Evolutionary conservation across 495 filamentous ascomycete genomes (phyloP).

Genomic region (Neurospora sp.): DNA sequence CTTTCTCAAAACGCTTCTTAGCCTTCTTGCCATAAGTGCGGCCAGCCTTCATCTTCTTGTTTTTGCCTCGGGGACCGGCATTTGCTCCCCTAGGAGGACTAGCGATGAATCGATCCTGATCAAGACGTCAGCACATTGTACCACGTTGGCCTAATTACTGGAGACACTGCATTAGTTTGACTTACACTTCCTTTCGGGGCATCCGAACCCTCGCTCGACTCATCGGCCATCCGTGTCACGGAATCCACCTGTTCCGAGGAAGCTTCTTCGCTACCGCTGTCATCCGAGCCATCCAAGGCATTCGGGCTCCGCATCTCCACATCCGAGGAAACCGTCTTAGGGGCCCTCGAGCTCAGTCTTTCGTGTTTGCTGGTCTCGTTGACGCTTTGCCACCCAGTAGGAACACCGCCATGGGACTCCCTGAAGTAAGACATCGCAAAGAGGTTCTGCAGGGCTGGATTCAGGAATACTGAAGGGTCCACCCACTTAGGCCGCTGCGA

Average conservation of each 20-base stretch:
- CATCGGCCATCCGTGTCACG: slow-evolving; percentile 41
- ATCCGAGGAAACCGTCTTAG: slow-evolving; percentile 20
- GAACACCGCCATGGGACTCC: slow-evolving; percentile 41
- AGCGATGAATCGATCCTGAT: not conserved
- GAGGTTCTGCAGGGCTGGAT: slow-evolving; percentile 50
- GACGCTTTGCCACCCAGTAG: slow-evolving; percentile 53
- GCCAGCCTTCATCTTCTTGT: slow-evolving; percentile 27
- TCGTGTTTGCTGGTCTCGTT: slow-evolving; percentile 47
- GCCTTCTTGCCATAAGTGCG: slow-evolving; percentile 31
- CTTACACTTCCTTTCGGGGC: slow-evolving; percentile 23
- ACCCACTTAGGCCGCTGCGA: slow-evolving; percentile 33
- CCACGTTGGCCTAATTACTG: not conserved
- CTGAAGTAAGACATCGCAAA: slow-evolving; percentile 59
- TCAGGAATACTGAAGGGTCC: slow-evolving; percentile 35
- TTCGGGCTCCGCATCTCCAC: slow-evolving; percentile 23
- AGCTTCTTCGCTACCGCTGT: slow-evolving; percentile 29
- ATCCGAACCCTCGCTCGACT: slow-evolving; percentile 37
- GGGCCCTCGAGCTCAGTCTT: slow-evolving; percentile 43
- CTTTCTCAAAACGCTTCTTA: slow-evolving; percentile 25
- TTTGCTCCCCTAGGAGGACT: not conserved
- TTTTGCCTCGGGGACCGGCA: slow-evolving; percentile 12
- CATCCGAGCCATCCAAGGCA: slow-evolving; percentile 27
- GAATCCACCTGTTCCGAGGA: slow-evolving; percentile 4
- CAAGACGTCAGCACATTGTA: not conserved
- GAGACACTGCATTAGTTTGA: not conserved